These are phyloP conservation scores for Fusarium tricinctum DNA, from an alignment of 2,329 filamentous ascomycete genomes.

Conservation along the genomic window DNA sequence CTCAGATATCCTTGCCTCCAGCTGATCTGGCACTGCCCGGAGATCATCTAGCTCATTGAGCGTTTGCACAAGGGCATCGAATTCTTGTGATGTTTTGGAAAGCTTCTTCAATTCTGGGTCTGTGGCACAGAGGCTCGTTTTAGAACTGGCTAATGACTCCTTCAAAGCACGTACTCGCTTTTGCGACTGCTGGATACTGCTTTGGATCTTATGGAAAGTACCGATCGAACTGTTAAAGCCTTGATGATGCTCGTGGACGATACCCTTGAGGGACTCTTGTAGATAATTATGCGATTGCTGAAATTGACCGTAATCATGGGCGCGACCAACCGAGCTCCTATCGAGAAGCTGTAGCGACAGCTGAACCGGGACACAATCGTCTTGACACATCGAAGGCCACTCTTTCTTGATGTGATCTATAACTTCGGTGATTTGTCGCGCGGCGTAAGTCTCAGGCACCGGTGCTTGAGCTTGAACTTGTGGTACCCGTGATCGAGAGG, in stretches of 20 bases:
- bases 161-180: slow-evolving; percentile 85
- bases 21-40: slow-evolving; percentile 87
- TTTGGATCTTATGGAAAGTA: slow-evolving; percentile 98
- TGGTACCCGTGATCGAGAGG: slow-evolving; percentile 56
- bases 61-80: slow-evolving; percentile 88
- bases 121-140: slow-evolving; percentile 83
- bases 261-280: slow-evolving; percentile 92
- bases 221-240: slow-evolving; percentile 99
- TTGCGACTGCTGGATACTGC: slow-evolving; percentile 90
- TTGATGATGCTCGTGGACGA: slow-evolving; percentile 98
- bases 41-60: slow-evolving; percentile 89
- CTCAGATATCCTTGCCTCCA: slow-evolving; percentile 95
- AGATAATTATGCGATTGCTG: slow-evolving; percentile 86
- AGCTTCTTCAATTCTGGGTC: slow-evolving; percentile 93
- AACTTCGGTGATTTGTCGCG: slow-evolving; percentile 72
- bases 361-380: slow-evolving; percentile 92
- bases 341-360: slow-evolving; percentile 96
- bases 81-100: slow-evolving; percentile 87
- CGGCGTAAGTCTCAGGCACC: slow-evolving; percentile 61
- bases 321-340: slow-evolving; percentile 90
- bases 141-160: slow-evolving; percentile 84
- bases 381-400: slow-evolving; percentile 92
- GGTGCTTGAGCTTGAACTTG: slow-evolving; percentile 22
- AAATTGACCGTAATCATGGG: slow-evolving; percentile 89
- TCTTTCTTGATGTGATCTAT: slow-evolving; percentile 87